phyloP scores from a whole-genome alignment of 2,329 filamentous ascomycete genomes.

The Penicillium psychrosexuale region DNA sequence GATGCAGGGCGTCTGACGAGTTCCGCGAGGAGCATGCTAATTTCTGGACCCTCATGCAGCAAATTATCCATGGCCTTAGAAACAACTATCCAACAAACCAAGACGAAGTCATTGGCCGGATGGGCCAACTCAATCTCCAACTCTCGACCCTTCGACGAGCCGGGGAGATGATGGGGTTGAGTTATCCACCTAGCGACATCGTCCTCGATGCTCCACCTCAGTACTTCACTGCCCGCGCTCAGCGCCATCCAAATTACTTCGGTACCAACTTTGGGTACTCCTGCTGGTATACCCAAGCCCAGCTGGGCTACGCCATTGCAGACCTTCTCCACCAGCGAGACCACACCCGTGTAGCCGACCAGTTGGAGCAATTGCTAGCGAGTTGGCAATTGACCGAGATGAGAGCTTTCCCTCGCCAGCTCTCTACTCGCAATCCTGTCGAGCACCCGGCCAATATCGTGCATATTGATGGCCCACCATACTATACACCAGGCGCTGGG shows the following conservation, averaged over 20 bases:
- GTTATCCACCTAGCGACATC: neutral
- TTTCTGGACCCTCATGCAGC: neutral
- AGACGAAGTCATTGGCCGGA: neutral
- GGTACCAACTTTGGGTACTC: constrained; percentile 1
- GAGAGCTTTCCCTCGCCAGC: neutral
- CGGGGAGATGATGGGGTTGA: neutral
- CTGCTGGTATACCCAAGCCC: constrained; percentile 4
- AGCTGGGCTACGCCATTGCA: neutral
- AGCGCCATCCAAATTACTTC: constrained; percentile 1
- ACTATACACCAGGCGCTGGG: neutral
- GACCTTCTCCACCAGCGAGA: neutral
- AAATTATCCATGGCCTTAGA: neutral
- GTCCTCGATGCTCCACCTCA: neutral
- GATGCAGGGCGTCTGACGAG: neutral
- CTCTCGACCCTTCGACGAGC: neutral
- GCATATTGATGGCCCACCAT: neutral
- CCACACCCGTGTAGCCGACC: neutral
- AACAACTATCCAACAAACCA: neutral
- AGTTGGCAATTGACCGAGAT: neutral
- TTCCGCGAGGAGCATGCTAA: neutral
- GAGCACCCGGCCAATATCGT: neutral
- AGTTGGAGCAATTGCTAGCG: neutral
- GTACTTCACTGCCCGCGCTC: neutral
- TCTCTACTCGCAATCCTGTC: neutral
- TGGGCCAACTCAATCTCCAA: neutral